phyloP scores from a whole-genome alignment of 2,329 filamentous ascomycete species.

The Coniochaeta prunicola region DNA sequence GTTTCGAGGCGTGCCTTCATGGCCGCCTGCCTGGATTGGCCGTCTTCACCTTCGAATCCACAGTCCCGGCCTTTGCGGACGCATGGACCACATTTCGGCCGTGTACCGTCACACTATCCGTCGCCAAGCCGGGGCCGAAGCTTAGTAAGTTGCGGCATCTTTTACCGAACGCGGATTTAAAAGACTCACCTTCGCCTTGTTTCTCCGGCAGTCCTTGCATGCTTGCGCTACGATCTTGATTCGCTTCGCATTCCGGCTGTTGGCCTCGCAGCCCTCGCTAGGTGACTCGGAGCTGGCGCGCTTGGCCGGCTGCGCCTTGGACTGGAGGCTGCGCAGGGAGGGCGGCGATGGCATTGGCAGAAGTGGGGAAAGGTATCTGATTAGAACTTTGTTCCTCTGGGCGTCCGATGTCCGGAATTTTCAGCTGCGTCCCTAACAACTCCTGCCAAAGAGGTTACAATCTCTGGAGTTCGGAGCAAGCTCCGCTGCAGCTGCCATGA shows the following conservation, averaged over 20 bases:
- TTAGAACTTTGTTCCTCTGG: neutral
- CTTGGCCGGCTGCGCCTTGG: neutral
- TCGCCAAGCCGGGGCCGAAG: neutral
- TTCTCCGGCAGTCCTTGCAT: constrained; percentile 19
- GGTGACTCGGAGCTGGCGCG: neutral
- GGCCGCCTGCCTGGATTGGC: constrained; percentile 21
- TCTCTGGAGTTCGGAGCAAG: neutral
- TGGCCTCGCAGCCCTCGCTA: neutral
- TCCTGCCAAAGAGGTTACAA: neutral
- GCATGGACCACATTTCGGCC: constrained; percentile 22
- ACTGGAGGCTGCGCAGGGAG: neutral
- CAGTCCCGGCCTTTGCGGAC: constrained; percentile 17
- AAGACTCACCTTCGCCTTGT: constrained; percentile 18
- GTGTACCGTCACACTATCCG: constrained; percentile 22
- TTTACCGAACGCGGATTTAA: neutral
- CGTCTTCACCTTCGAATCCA: constrained; percentile 22
- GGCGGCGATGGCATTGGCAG: neutral
- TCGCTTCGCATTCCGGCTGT: constrained; percentile 6
- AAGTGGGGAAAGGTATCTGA: neutral
- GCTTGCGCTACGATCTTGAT: constrained; percentile 19
- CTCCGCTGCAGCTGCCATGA: neutral
- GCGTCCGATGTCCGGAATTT: neutral
- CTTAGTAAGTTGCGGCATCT: neutral
- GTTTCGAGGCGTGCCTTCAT: constrained; percentile 19
- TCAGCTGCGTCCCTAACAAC: neutral